Evolutionary conservation across 352 stramenopile species (phyloP), one percentile per base, ranked within the genome.

Genomic region (Globisporangium cylindrosporum): DNA sequence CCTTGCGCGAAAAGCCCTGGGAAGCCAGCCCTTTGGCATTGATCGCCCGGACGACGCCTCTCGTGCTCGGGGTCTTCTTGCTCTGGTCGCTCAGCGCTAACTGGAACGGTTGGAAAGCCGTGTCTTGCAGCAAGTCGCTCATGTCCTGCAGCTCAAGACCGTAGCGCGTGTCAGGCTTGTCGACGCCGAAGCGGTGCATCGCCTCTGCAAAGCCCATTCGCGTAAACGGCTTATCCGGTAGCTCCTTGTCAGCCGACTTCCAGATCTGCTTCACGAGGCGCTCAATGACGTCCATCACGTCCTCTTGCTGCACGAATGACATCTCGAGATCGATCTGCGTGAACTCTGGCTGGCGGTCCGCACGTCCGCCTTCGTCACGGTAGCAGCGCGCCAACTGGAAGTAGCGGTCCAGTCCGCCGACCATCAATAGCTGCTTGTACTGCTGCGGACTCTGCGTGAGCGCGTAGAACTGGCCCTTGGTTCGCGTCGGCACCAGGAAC

Each of bases 401-500:
- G 70, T 97, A 97, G 15, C 79, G 80, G 62, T 97, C 88, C 9
- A 97, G 60, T 2, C 91, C 90, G 32, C 87, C 86, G 10, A 94
- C 89, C 91, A 97, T 97, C 2, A 97, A 73, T 61, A 97, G 62
- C 75, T 97, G 90, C 73, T 97, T 97, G 84, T 97, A 97, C 73
- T 97, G 90, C 73, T 97, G 91, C 18, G 91, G 91, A 68, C 86
- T 96, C 70, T 97, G 91, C 41, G 86, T 92, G 38, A 97, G 76
- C 24, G 91, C 91, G 60, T 96, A 97, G 66, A 94, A 94, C 67
- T 84, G 75, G 6, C 84, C 85, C 62, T 77, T 70, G 10, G 71
- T 86, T 29, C 87, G 74, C 14, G 87, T 92, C 0, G 89, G 90
- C 51, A 97, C 89, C 6, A 97, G 68, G 51, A 96, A 97, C 74